phyloP scores from a whole-genome alignment of 2,329 filamentous ascomycete genomes.

The Zasmidium citrigriseum region DNA sequence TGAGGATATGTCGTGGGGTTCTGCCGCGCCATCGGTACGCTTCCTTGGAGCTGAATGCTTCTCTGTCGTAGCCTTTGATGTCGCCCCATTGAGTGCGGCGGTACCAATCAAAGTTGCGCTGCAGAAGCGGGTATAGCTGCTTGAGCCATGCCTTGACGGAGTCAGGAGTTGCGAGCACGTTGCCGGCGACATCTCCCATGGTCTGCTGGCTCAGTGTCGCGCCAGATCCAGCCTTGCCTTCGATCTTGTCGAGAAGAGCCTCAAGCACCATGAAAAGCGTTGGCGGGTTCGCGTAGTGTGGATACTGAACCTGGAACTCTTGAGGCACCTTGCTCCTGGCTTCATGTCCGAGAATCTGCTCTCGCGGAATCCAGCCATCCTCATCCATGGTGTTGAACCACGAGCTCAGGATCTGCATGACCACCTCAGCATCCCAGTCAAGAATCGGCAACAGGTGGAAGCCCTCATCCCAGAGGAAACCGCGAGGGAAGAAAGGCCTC shows the following conservation, averaged over 20 bases:
- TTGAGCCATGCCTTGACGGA: constrained; percentile 71
- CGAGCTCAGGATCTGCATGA: constrained; percentile 83
- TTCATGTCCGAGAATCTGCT: constrained; percentile 90
- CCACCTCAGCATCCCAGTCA: constrained; percentile 91
- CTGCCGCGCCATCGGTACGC: constrained; percentile 94
- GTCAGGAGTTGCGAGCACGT: constrained; percentile 66
- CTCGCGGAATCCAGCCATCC: constrained; percentile 94
- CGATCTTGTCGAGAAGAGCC: constrained; percentile 76
- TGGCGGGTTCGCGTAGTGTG: constrained; percentile 95
- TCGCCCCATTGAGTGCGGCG: constrained; percentile 87
- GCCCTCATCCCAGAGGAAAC: constrained; percentile 97
- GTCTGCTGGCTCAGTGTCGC: constrained; percentile 34
- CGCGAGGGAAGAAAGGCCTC: constrained; percentile 91
- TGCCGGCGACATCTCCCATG: constrained; percentile 39
- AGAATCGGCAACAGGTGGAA: constrained; percentile 90
- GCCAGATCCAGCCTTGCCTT: constrained; percentile 41
- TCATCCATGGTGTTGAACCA: constrained; percentile 97
- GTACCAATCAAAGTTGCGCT: constrained; percentile 93
- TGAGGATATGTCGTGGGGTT: constrained; percentile 81
- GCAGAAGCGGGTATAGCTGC: constrained; percentile 80
- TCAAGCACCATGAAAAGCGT: constrained; percentile 91
- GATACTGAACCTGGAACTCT: constrained; percentile 94
- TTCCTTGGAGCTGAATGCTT: constrained; percentile 82
- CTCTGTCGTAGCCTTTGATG: constrained; percentile 83
- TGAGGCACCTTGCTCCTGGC: constrained; percentile 90